Base-by-base conservation (phyloP, 1,284 basidiomycete genomes). In the Xanthoconium separans region DNA sequence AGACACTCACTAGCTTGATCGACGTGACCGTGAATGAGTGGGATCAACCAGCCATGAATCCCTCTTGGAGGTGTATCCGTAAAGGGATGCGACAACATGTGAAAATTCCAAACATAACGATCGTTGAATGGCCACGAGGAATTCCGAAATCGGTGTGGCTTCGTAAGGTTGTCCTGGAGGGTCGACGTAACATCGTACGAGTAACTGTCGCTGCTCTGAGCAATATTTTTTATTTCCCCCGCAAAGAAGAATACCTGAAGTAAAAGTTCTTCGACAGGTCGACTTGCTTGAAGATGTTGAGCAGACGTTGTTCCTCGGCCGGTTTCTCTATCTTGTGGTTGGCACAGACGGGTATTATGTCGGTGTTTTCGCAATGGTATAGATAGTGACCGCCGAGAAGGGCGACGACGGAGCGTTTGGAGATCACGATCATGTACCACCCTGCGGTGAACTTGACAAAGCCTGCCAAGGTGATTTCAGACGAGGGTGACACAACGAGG, bases 231-330 rank as follows among this genome's bases (percentile, higher is more conserved):
- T 27, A 7, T 20, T 7, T 44, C 37, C 56, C 3, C 13, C 10
- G 22, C 15, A 30, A 34, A 50, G 20, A 40, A 48, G 11, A 69
- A 49, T 62, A 96, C 92, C 93, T 95, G 72, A 99, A 99, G 75
- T 99, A 99, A 70, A 99, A 99, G 74, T 99, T 98, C 76, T 99
- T 98, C 46, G 91, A 91, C 77, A 99, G 84, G 64, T 99, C 97
- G 4, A 99, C 95, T 70, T 96, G 93, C 68, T 94, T 95, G 77
- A 99, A 99, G n/a, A 91, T 85, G 57, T 87, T 89, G 72, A 97
- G 85, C 37, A 95, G 79, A 55, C 89, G 83, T 59, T 89, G 86
- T 66, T 96, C 94, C 65, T 95, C 92, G 0, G 88, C 77, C 0
- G 87, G 85, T 61, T 87, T 87, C 46, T 95, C 92, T n/a, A 91